phyloP scores from a whole-genome alignment of 129 eudicot genomes.

The carrot (Daucus carota) region DNA sequence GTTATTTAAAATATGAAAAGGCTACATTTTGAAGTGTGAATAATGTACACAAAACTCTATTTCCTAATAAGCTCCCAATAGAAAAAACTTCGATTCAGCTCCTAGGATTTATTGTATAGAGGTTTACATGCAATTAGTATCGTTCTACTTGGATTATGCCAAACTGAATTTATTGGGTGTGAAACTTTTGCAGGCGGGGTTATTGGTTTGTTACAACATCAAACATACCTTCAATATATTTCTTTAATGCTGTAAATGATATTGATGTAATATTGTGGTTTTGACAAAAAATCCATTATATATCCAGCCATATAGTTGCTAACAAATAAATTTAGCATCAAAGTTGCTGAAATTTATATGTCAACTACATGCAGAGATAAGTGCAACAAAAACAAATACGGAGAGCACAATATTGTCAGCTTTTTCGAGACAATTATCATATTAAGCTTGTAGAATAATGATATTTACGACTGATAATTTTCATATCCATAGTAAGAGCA shows the following conservation, averaged over 20 bases:
- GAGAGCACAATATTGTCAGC: background rate
- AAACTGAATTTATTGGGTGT: background rate
- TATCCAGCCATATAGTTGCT: background rate
- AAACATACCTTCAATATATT: too few relatives aligned
- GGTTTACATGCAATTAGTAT: background rate
- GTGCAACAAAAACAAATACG: background rate
- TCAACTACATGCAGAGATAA: background rate
- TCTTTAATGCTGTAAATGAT: background rate
- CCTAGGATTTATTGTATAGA: background rate
- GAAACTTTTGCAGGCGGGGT: background rate
- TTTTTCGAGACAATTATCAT: background rate
- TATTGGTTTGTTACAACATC: background rate
- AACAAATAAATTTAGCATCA: background rate
- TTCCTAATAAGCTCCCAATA: background rate
- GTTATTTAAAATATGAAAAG: too few relatives aligned
- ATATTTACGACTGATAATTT: background rate
- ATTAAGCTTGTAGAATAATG: too few relatives aligned
- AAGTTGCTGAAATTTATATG: background rate
- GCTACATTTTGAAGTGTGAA: too few relatives aligned
- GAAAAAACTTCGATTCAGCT: background rate
- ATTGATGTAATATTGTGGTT: background rate
- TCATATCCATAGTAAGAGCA: too few relatives aligned
- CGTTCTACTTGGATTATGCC: background rate
- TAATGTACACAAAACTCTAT: too few relatives aligned
- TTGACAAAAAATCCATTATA: background rate